Conservation (phyloP, 805 yeast genomes). For the Myxozyma kluyveri region DNA sequence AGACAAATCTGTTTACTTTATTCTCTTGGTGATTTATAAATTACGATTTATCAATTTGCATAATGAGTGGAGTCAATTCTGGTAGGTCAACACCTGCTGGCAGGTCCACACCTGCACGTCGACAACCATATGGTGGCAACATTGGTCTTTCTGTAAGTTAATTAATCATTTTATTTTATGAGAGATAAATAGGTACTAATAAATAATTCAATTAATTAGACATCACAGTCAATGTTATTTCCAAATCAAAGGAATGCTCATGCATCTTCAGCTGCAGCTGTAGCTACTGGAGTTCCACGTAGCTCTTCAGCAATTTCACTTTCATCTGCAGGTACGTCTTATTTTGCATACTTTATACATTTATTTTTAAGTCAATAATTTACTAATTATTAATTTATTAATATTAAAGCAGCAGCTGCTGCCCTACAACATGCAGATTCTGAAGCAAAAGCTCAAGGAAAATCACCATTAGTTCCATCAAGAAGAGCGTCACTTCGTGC, state of each 20-base stretch:
- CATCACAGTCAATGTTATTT: slow-evolving; percentile 21
- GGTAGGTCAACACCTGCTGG: neutral
- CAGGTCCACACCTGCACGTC: neutral
- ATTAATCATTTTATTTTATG: neutral
- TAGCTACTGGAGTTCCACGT: slow-evolving; percentile 11
- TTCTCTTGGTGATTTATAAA: too few species aligned
- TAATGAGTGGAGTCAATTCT: too few species aligned
- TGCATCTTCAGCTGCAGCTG: slow-evolving; percentile 17
- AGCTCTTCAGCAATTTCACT: slow-evolving; percentile 16
- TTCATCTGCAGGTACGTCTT: slow-evolving; percentile 25
- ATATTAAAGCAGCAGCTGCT: slow-evolving; percentile 23
- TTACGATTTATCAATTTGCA: too few species aligned
- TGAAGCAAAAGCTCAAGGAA: slow-evolving; percentile 7
- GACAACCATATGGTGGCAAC: slow-evolving; percentile 13
- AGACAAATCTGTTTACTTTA: too few species aligned
- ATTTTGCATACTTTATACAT: neutral
- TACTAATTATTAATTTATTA: too few species aligned
- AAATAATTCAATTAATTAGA: slow-evolving; percentile 13
- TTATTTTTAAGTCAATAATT: neutral
- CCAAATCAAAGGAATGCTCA: slow-evolving; percentile 3
- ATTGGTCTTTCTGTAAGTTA: slow-evolving; percentile 4
- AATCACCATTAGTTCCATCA: slow-evolving; percentile 13
- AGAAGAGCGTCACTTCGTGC: slow-evolving; percentile 13
- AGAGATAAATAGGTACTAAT: neutral
- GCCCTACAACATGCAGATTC: slow-evolving; percentile 19